Evolutionary conservation across 345 rosid species (phyloP).

Genomic region (Laguncularia racemosa): DNA sequence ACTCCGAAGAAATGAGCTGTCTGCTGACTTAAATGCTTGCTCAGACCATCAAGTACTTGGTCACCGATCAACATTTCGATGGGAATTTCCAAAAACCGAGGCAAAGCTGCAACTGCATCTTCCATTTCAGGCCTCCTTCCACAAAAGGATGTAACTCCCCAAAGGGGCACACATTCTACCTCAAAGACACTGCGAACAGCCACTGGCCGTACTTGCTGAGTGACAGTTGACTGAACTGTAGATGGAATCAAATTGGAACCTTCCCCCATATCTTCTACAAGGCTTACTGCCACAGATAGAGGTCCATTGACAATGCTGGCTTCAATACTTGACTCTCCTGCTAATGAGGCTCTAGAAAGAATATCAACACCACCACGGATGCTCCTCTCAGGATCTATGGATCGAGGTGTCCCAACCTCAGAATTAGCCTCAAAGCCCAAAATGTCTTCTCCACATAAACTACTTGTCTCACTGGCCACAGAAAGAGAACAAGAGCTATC

Average conservation of each 20-base stretch:
- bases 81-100: slow-evolving; percentile 59
- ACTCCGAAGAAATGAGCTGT: slow-evolving; percentile 86
- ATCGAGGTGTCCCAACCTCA: slow-evolving; percentile 27
- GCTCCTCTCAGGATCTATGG: slow-evolving; percentile 30
- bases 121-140: slow-evolving; percentile 99
- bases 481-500: slow-evolving; percentile 57
- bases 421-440: slow-evolving; percentile 35
- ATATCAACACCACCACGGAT: slow-evolving; percentile 28
- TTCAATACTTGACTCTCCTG: slow-evolving; percentile 26
- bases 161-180: slow-evolving; percentile 78
- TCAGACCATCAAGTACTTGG: slow-evolving; percentile 42
- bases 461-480: slow-evolving; percentile 64
- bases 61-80: slow-evolving; percentile 69
- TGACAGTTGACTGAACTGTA: slow-evolving; percentile 34
- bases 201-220: slow-evolving; percentile 21
- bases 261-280: slow-evolving; percentile 32
- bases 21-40: slow-evolving; percentile 43
- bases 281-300: slow-evolving; percentile 24
- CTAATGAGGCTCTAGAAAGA: slow-evolving; percentile 26
- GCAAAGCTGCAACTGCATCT: slow-evolving; percentile 68
- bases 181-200: slow-evolving; percentile 73
- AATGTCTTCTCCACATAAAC: slow-evolving; percentile 64
- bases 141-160: slow-evolving; percentile 75
- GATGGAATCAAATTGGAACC: slow-evolving; percentile 29
- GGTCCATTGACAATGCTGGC: slow-evolving; percentile 26